Evolutionary conservation across 192 early-diverging fungal species (phyloP).

Genomic region (Gorgonomyces haynaldii): DNA sequence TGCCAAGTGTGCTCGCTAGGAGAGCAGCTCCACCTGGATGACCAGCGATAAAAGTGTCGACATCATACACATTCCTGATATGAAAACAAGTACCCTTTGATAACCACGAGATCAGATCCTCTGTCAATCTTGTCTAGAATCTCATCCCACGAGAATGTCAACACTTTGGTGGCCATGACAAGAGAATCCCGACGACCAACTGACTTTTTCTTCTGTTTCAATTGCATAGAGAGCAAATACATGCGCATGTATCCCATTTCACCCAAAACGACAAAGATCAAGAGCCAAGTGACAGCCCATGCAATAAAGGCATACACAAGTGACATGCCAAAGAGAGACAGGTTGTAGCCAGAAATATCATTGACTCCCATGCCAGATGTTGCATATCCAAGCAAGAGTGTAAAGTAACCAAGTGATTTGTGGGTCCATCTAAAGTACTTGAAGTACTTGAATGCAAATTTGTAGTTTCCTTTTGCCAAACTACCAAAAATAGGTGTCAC

Average conservation of each 20-base stretch:
- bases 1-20: background rate
- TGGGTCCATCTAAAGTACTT: too few species aligned
- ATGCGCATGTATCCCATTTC: background rate
- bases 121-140: too few species aligned
- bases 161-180: too few species aligned
- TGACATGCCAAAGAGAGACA: background rate
- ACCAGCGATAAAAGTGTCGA: background rate
- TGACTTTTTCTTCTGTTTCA: too few species aligned
- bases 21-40: constrained; percentile 6
- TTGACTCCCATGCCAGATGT: background rate
- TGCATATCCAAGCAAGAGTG: background rate
- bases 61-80: constrained; percentile 5
- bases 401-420: background rate
- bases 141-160: too few species aligned
- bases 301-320: background rate
- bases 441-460: too few species aligned
- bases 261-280: background rate
- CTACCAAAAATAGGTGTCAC: background rate
- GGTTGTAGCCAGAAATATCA: background rate
- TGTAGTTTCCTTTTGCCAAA: too few species aligned
- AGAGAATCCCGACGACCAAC: too few species aligned
- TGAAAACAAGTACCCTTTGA: too few species aligned
- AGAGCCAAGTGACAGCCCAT: background rate
- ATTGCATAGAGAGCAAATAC: too few species aligned
- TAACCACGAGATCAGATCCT: too few species aligned